These are phyloP conservation scores for Xylaria sp. DNA, from an alignment of 2,329 filamentous ascomycete genomes.

Conservation along the genomic window DNA sequence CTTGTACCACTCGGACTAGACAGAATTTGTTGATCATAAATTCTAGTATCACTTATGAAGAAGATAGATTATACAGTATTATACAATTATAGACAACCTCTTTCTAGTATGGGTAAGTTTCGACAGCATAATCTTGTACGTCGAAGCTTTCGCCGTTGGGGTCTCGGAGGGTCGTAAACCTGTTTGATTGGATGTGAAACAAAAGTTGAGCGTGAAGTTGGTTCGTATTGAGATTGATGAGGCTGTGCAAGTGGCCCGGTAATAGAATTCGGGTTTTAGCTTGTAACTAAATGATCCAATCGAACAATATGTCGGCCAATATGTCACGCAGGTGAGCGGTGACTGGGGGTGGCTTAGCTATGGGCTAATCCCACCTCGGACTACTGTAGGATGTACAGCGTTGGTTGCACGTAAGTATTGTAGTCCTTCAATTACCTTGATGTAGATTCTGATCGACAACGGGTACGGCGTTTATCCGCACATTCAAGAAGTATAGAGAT, in stretches of 20 bases:
- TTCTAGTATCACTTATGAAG: no score
- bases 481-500: background rate
- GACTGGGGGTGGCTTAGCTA: conserved; percentile 17
- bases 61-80: background rate
- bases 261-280: conserved; percentile 4
- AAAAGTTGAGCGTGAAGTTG: background rate
- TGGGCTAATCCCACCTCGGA: background rate
- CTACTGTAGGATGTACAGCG: no score
- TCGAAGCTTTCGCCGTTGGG: background rate
- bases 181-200: conserved; percentile 19
- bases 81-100: background rate
- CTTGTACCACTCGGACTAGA: background rate
- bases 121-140: background rate
- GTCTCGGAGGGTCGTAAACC: background rate
- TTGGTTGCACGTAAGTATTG: no score
- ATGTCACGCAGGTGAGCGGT: conserved; percentile 15
- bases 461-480: background rate
- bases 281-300: background rate
- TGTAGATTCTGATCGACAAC: background rate
- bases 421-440: background rate
- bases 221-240: conserved; percentile 32
- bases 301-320: background rate
- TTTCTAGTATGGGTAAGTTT: background rate
- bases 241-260: conserved; percentile 24
- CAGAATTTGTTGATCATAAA: background rate